Percentiles rank a stretch among this genome's conserved stretches.
Conservation (phyloP, 768 basidiomycete species). For the Suillus plorans region DNA sequence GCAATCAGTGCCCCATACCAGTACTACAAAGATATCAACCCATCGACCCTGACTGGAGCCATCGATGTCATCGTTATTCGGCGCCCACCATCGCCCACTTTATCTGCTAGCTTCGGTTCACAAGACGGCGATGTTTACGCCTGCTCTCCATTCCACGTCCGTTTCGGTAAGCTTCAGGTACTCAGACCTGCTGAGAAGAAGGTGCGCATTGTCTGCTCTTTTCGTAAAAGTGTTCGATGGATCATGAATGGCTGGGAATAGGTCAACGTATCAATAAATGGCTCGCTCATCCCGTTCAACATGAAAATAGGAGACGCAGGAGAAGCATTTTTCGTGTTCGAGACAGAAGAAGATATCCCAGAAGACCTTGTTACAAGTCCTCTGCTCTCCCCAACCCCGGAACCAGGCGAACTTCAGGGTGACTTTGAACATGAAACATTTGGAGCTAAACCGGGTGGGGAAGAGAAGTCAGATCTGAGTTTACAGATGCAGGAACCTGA, state of each 20-base stretch:
- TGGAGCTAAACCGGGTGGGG: conserved; percentile 36
- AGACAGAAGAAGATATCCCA: conserved; percentile 93
- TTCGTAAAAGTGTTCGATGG: background rate
- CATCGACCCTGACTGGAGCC: conserved; percentile 94
- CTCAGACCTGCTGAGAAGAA: conserved; percentile 92
- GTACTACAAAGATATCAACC: conserved; percentile 93
- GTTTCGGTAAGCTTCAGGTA: conserved; percentile 97
- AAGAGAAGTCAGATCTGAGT: conserved; percentile 16
- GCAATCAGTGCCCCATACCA: conserved; percentile 86
- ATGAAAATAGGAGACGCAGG: conserved; percentile 99
- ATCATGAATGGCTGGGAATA: conserved; percentile 26
- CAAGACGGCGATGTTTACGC: conserved; percentile 63
- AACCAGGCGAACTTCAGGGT: conserved; percentile 34
- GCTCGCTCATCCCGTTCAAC: conserved; percentile 79
- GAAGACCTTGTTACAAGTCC: conserved; percentile 93
- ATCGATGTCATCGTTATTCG: conserved; percentile 98
- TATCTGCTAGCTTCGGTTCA: conserved; percentile 20
- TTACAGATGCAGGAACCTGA: conserved; percentile 60
- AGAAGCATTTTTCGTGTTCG: conserved; percentile 98
- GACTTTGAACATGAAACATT: conserved; percentile 38
- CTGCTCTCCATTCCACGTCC: conserved; percentile 95
- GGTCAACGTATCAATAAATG: conserved; percentile 91
- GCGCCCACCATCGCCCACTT: conserved; percentile 38
- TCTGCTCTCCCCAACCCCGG: conserved; percentile 64
- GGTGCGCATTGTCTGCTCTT: conserved; percentile 40